Evolutionary conservation across 2,329 filamentous ascomycete species (phyloP), one percentile per base, ranked within the genome.

Genomic region (Thielaviopsis euricoi): DNA sequence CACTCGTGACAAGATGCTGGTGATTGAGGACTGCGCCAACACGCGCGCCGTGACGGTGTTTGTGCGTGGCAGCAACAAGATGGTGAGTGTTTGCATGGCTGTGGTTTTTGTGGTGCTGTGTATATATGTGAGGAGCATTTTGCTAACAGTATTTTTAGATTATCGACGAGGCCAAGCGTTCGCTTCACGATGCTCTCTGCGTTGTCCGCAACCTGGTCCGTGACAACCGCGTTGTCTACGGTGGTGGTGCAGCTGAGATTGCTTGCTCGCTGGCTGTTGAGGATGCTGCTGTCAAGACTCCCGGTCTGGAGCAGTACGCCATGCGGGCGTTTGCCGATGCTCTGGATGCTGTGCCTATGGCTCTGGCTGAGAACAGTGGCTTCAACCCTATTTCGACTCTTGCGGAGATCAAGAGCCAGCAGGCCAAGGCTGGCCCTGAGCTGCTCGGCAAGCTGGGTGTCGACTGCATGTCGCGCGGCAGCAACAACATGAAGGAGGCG

Each of bases 1-100:
- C 1, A 98, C 93, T 50, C 82, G 93, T 67, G 93, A 98, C 74
- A 97, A 98, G 82, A 98, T 98, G 93, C 78, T 98, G 65, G 88
- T 98, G 59, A 98, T 98, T 66, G 94, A 98, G 74, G 93, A 98
- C 74, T 98, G 93, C 69, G 93, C 94, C 67, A 98, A 98, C 76
- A 95, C 89, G 60, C 80, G 93, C 66, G 93, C 93, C 51, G 94
- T 98, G 61, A 98, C 93, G 2, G 83, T 95, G 58, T 98, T 98
- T 71, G 87, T 98, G 61, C 81, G 93, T 67, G 93, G 93, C 67
- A 95, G 89, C 78, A 98, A 98, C 81, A 98, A 97, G 79, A 98
- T 98, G 93, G 88, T 91, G 72, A 68, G 79, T 71, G n/a, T 17
- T 49, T 19, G 25, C 10, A 5, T 33, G 43, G n/a, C 10, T 29